Evolutionary conservation across 139 green algal genomes (phyloP).

Genomic region (Edaphochlamys debaryana): DNA sequence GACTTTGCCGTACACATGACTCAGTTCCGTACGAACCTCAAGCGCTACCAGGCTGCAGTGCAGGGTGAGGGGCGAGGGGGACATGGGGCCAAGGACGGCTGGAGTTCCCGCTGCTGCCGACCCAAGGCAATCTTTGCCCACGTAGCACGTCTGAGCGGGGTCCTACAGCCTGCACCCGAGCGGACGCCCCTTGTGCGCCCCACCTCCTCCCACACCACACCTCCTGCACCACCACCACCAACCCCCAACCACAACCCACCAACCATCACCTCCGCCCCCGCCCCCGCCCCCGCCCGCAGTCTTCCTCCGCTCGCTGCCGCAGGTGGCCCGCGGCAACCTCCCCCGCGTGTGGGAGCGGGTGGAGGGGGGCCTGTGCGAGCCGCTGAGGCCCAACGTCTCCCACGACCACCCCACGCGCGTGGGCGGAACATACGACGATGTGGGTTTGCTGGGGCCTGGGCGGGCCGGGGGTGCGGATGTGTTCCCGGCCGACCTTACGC

Average conservation of each 20-base stretch:
- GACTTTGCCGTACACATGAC: slow-evolving; percentile 48
- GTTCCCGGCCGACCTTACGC: no score
- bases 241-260: no score
- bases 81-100: no score
- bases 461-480: no score
- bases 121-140: no score
- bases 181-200: no score
- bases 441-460: no score
- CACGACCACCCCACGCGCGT: slow-evolving; percentile 35
- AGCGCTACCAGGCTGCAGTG: slow-evolving; percentile 26
- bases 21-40: slow-evolving; percentile 18
- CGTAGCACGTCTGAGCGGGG: no score
- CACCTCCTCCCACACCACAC: no score
- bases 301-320: slow-evolving; percentile 32
- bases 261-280: no score
- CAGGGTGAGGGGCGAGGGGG: background rate
- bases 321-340: slow-evolving; percentile 44
- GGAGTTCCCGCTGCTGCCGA: background rate
- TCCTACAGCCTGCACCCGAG: no score
- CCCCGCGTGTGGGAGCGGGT: slow-evolving; percentile 58
- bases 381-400: slow-evolving; percentile 31
- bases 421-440: slow-evolving; percentile 49
- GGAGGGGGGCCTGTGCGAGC: slow-evolving; percentile 47
- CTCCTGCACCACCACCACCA: no score
- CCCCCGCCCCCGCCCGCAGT: slow-evolving; percentile 6